phyloP scores from a whole-genome alignment of 2,329 filamentous ascomycete species.

The Didymella arachidicola region DNA sequence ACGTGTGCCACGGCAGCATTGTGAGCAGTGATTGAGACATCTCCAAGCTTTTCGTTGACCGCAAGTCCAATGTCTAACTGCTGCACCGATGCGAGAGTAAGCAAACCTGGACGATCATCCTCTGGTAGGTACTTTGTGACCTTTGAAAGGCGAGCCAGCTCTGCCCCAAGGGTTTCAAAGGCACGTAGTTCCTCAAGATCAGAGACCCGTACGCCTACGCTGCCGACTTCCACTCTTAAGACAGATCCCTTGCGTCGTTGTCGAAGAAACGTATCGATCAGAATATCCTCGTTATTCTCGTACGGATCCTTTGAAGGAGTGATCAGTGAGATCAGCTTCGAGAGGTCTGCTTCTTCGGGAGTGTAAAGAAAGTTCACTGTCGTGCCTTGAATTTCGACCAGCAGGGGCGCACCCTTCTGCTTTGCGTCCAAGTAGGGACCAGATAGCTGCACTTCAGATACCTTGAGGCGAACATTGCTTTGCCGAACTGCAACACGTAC shows the following conservation, averaged over 20 bases:
- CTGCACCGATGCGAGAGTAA: slow-evolving; percentile 75
- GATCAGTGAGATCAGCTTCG: slow-evolving; percentile 82
- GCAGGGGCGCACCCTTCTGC: slow-evolving; percentile 66
- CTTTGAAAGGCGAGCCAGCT: slow-evolving; percentile 81
- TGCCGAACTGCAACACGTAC: slow-evolving; percentile 81
- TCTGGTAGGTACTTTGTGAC: slow-evolving; percentile 96
- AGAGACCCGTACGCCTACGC: slow-evolving; percentile 68
- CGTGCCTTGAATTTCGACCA: slow-evolving; percentile 70
- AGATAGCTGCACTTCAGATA: slow-evolving; percentile 76
- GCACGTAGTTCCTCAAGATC: slow-evolving; percentile 71
- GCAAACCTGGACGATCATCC: slow-evolving; percentile 87
- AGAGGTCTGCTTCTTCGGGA: slow-evolving; percentile 81
- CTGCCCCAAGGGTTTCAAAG: slow-evolving; percentile 75
- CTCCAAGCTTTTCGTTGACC: slow-evolving; percentile 73
- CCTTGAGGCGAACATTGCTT: slow-evolving; percentile 73
- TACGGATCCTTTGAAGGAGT: slow-evolving; percentile 93
- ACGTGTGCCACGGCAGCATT: slow-evolving; percentile 64
- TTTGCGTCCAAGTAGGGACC: slow-evolving; percentile 70
- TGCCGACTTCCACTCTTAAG: slow-evolving; percentile 72
- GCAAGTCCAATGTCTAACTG: slow-evolving; percentile 68
- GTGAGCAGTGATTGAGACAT: slow-evolving; percentile 52
- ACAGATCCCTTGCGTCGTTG: slow-evolving; percentile 89
- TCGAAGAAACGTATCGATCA: slow-evolving; percentile 87
- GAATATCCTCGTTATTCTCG: slow-evolving; percentile 87
- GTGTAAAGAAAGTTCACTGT: slow-evolving; percentile 72